Percentiles rank a stretch among this genome's conserved stretches.
Conservation (phyloP, 345 rosid genomes). For the Aquilaria sinensis region DNA sequence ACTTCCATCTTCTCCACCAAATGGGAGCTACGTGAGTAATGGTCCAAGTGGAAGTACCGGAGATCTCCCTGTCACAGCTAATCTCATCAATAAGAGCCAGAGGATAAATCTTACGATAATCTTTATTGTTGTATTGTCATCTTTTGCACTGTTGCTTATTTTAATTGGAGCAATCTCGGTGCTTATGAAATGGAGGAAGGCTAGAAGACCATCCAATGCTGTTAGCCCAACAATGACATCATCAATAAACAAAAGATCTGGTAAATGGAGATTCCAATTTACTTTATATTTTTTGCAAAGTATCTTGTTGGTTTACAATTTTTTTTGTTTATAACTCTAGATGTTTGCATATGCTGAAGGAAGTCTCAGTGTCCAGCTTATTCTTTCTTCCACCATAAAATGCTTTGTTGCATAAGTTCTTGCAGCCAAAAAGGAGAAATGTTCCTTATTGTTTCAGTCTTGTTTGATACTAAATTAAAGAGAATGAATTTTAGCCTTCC, state of each 20-base stretch:
- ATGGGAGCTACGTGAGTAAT: neutral
- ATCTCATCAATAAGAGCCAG: constrained; percentile 53
- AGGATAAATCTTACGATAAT: constrained; percentile 67
- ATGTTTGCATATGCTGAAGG: neutral
- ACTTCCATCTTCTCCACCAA: constrained; percentile 76
- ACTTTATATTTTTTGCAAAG: neutral
- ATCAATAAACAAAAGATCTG: constrained; percentile 81
- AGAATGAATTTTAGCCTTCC: too few species aligned
- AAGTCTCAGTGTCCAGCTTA: too few species aligned
- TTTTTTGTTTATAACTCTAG: constrained; percentile 5
- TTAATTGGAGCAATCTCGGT: constrained; percentile 61
- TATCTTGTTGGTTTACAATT: neutral
- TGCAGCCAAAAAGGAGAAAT: too few species aligned
- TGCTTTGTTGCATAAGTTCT: too few species aligned
- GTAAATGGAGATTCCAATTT: constrained; percentile 24
- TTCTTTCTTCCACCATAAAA: too few species aligned
- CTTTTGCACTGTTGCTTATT: constrained; percentile 54
- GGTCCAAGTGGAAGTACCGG: constrained; percentile 52
- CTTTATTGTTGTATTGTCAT: constrained; percentile 65
- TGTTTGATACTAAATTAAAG: too few species aligned
- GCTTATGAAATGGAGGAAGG: constrained; percentile 67
- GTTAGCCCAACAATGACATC: constrained; percentile 68
- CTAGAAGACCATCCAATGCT: constrained; percentile 81
- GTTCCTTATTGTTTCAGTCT: too few species aligned
- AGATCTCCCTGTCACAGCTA: constrained; percentile 69